Conservation (phyloP, 164 flowering plant species). For the Vitis rupestris region DNA sequence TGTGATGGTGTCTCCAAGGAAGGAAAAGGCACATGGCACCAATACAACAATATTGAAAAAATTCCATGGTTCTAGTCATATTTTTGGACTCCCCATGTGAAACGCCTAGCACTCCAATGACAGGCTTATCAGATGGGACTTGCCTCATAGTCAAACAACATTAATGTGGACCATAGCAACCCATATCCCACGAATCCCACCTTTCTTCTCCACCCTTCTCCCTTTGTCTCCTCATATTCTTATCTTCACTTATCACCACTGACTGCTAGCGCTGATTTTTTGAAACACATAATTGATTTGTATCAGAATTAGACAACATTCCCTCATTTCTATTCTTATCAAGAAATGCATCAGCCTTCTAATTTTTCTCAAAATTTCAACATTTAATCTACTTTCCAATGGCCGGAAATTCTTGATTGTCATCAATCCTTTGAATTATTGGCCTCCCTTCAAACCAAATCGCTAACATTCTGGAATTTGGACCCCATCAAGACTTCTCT, state of each 20-base stretch:
- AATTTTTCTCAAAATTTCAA: not conserved
- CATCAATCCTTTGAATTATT: not conserved
- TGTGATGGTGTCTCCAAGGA: conserved; percentile 7
- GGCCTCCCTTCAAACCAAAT: not conserved
- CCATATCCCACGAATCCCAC: not conserved
- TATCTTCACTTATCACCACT: not conserved
- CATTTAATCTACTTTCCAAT: not conserved
- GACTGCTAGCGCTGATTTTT: not conserved
- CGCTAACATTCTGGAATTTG: no score
- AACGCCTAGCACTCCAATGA: not conserved
- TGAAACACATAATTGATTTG: not conserved
- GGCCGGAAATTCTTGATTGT: not conserved
- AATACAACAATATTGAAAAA: conserved; percentile 1
- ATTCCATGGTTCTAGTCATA: conserved; percentile 17
- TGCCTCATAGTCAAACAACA: conserved; percentile 19
- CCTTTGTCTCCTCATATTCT: not conserved
- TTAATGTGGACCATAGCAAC: conserved; percentile 3
- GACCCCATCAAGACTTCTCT: no score
- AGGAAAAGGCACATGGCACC: not conserved
- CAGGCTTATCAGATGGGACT: conserved; percentile 5
- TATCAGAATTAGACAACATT: not conserved
- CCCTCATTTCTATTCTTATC: no score
- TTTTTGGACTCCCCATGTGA: conserved; percentile 18
- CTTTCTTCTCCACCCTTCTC: no score
- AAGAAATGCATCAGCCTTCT: not conserved